phyloP scores from a whole-genome alignment of 2,329 filamentous ascomycete species.

The Ophidiomyces ophidiicola region DNA sequence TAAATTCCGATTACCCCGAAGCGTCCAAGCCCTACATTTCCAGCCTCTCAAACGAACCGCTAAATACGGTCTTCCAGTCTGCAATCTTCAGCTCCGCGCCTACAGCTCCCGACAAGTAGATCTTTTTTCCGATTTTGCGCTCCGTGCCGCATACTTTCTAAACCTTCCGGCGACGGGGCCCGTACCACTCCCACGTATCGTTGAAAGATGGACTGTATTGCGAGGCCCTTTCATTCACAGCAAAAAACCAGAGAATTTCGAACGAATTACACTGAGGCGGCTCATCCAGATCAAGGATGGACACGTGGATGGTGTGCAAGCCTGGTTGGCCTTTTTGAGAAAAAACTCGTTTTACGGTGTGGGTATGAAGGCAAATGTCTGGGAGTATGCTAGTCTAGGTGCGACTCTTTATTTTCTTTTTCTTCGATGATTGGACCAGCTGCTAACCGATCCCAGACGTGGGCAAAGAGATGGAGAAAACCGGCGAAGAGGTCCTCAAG shows the following conservation, averaged over 20 bases:
- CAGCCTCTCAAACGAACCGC: constrained; percentile 66
- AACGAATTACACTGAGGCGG: constrained; percentile 72
- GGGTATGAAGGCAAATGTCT: constrained; percentile 97
- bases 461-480: constrained; percentile 30
- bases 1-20: constrained; percentile 54
- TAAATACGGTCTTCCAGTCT: constrained; percentile 66
- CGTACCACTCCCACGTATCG: constrained; percentile 71
- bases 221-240: constrained; percentile 86
- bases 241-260: constrained; percentile 96
- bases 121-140: constrained; percentile 87
- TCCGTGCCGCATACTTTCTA: constrained; percentile 90
- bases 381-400: constrained; percentile 70
- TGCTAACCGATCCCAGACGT: constrained; percentile 26
- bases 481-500: constrained; percentile 29
- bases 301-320: constrained; percentile 71
- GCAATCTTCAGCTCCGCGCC: constrained; percentile 84
- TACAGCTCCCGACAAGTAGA: constrained; percentile 83
- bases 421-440: constrained; percentile 4
- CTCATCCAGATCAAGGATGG: constrained; percentile 90
- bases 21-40: constrained; percentile 75
- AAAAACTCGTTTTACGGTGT: constrained; percentile 94
- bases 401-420: constrained; percentile 21
- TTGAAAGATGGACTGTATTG: constrained; percentile 89
- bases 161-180: constrained; percentile 76
- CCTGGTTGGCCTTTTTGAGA: constrained; percentile 84